Conservation (phyloP, 108 stramenopile species). For the Discostella pseudostelligera region DNA sequence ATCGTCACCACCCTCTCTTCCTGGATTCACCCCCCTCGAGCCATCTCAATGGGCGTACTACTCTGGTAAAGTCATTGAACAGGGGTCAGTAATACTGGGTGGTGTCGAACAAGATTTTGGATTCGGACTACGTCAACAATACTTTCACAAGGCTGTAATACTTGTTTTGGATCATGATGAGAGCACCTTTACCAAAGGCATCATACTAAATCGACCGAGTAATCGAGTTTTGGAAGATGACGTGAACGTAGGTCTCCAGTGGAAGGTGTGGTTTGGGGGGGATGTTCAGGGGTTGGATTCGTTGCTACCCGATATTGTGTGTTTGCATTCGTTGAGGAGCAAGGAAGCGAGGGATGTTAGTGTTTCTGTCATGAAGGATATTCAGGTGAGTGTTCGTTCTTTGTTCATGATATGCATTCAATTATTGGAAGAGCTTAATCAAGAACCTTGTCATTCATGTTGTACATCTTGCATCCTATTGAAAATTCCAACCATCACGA, state of each 20-base stretch:
- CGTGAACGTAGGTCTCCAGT: constrained; percentile 36
- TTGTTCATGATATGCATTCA: neutral
- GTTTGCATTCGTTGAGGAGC: constrained; percentile 70
- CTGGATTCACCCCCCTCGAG: constrained; percentile 49
- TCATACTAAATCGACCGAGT: constrained; percentile 58
- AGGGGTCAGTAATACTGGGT: constrained; percentile 76
- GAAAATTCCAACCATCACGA: neutral
- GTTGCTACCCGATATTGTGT: constrained; percentile 67
- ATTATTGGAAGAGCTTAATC: too few species aligned
- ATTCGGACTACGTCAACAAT: constrained; percentile 80
- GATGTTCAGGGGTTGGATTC: constrained; percentile 68
- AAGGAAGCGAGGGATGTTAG: constrained; percentile 54
- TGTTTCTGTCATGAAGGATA: constrained; percentile 78
- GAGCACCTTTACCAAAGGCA: constrained; percentile 57
- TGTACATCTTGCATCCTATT: too few species aligned
- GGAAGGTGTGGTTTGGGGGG: constrained; percentile 58
- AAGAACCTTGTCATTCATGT: too few species aligned
- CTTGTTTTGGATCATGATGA: constrained; percentile 61
- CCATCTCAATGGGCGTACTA: constrained; percentile 85
- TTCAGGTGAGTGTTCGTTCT: constrained; percentile 41
- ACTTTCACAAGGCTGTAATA: constrained; percentile 69
- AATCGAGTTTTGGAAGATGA: constrained; percentile 40
- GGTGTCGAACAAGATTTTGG: constrained; percentile 77
- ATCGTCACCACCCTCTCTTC: neutral
- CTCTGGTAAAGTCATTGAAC: constrained; percentile 71